These are phyloP conservation scores for Plenodomus lindquistii DNA, from an alignment of 2,329 filamentous ascomycete species.

Conservation along the genomic window DNA sequence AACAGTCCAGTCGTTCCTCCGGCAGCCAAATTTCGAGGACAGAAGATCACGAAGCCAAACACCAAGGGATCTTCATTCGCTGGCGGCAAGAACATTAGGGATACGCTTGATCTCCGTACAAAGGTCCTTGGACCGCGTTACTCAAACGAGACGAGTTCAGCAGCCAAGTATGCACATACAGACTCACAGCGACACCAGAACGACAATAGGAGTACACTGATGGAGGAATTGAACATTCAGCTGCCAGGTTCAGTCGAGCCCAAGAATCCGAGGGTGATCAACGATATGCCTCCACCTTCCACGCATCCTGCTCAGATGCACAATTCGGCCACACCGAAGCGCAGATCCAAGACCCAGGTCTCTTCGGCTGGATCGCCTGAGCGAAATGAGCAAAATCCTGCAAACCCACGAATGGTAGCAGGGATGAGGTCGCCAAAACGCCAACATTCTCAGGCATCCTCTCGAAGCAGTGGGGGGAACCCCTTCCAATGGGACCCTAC, in stretches of 20 bases:
- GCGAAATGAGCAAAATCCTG: slow-evolving; percentile 31
- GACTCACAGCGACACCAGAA: background rate
- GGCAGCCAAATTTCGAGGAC: slow-evolving; percentile 30
- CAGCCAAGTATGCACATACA: slow-evolving; percentile 1
- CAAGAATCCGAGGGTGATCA: slow-evolving; percentile 38
- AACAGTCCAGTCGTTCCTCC: slow-evolving; percentile 40
- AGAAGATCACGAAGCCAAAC: slow-evolving; percentile 42
- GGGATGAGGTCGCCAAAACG: slow-evolving; percentile 40
- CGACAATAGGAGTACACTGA: slow-evolving; percentile 1
- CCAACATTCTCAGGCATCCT: slow-evolving; percentile 46
- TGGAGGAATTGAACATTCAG: slow-evolving; percentile 20
- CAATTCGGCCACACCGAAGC: slow-evolving; percentile 40
- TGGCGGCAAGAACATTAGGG: slow-evolving; percentile 35
- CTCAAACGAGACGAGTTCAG: slow-evolving; percentile 11
- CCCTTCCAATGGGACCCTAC: slow-evolving; percentile 52
- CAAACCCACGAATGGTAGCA: slow-evolving; percentile 34
- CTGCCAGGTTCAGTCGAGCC: slow-evolving; percentile 34
- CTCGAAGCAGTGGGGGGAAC: slow-evolving; percentile 51
- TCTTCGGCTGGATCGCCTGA: slow-evolving; percentile 48
- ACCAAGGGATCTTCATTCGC: slow-evolving; percentile 39
- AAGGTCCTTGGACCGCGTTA: slow-evolving; percentile 14
- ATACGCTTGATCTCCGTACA: slow-evolving; percentile 24
- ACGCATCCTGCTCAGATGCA: slow-evolving; percentile 23
- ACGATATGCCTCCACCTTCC: slow-evolving; percentile 38
- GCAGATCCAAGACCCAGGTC: slow-evolving; percentile 39